Percentiles rank a stretch among this genome's conserved stretches.
Evolutionary conservation across 257 asterid species (phyloP).

Genomic region (Sherardia arvensis): DNA sequence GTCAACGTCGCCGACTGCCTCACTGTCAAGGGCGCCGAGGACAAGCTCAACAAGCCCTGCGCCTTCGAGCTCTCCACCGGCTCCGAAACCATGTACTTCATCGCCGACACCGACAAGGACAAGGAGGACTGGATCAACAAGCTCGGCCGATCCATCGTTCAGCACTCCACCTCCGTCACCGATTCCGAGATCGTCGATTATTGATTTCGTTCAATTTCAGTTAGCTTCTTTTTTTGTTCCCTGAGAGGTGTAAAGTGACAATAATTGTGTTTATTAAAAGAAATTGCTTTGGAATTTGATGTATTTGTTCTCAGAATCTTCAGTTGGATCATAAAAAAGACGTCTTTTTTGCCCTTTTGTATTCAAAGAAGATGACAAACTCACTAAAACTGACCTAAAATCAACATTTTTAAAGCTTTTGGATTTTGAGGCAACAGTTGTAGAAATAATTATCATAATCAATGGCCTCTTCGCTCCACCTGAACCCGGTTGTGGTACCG

Average conservation of each 20-base stretch:
- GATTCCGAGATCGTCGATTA: slow-evolving; percentile 77
- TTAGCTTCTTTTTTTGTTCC: background rate
- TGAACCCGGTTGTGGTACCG: slow-evolving; percentile 18
- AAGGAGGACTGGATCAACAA: slow-evolving; percentile 94
- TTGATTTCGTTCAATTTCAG: background rate
- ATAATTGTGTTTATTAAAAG: background rate
- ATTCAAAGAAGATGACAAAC: background rate
- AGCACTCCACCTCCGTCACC: slow-evolving; percentile 83
- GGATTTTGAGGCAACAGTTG: background rate
- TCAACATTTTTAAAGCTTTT: background rate
- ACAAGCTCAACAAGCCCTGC: slow-evolving; percentile 53
- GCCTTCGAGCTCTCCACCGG: slow-evolving; percentile 81
- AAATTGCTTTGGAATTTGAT: background rate
- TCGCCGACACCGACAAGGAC: slow-evolving; percentile 83
- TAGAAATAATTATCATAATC: background rate
- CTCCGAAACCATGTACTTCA: slow-evolving; percentile 74
- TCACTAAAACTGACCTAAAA: background rate
- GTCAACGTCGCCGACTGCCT: slow-evolving; percentile 69
- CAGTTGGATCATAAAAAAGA: background rate
- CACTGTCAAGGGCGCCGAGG: slow-evolving; percentile 94
- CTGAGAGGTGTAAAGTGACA: background rate
- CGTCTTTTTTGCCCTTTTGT: background rate
- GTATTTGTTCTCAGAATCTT: background rate
- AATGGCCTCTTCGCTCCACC: slow-evolving; percentile 29
- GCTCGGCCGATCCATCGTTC: slow-evolving; percentile 75